These are phyloP conservation scores for Colletotrichum brevisporum DNA, from an alignment of 2,329 filamentous ascomycete genomes.

Conservation along the genomic window DNA sequence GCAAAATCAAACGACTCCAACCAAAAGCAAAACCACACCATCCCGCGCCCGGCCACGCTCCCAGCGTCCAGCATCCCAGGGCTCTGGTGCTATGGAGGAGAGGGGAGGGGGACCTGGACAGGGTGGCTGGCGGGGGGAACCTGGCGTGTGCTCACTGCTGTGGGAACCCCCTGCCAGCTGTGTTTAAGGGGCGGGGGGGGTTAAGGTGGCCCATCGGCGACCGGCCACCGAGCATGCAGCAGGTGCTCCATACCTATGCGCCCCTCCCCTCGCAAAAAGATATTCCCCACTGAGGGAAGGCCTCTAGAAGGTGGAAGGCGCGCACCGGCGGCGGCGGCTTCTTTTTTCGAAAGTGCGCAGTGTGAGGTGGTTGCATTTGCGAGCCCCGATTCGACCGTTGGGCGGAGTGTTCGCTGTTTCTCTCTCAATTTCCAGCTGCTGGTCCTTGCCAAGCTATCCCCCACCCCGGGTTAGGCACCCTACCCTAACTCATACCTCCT, in stretches of 20 bases:
- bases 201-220: constrained; percentile 27
- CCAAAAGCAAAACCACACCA: constrained; percentile 3
- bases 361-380: constrained; percentile 10
- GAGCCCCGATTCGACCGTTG: constrained; percentile 19
- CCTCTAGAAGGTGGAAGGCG: constrained; percentile 17
- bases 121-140: constrained; percentile 7
- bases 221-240: constrained; percentile 40
- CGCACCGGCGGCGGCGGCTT: neutral
- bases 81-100: constrained; percentile 16
- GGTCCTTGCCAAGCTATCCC: constrained; percentile 16
- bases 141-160: neutral
- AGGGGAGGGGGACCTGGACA: constrained; percentile 7
- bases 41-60: constrained; percentile 13
- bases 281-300: constrained; percentile 27
- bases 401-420: constrained; percentile 10
- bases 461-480: too few species aligned
- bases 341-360: neutral
- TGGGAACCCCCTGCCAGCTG: neutral
- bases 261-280: constrained; percentile 3
- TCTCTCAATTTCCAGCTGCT: constrained; percentile 3
- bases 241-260: neutral
- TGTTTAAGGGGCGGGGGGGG: neutral
- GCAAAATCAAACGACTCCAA: constrained; percentile 12
- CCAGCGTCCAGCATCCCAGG: constrained; percentile 20
- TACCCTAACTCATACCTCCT: neutral